Evolutionary conservation across 106 monocot species (phyloP), one percentile per base, ranked within the genome.

Genomic region (Apostasia ramifera): DNA sequence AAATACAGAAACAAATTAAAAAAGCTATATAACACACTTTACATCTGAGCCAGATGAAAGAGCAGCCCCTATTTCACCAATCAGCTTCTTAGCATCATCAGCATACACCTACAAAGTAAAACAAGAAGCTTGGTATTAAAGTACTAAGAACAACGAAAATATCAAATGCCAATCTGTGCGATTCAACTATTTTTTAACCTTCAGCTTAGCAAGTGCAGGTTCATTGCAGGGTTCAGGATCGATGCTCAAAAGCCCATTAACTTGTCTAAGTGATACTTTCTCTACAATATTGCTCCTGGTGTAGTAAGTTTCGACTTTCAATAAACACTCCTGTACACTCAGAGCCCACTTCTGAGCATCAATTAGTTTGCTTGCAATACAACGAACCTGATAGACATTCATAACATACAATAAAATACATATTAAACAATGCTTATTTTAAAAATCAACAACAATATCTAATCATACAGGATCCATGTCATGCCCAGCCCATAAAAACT

Each of bases 401-500:
- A 39, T 61, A 40, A 61, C 11, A 65, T 14, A 50, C 9, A 59
- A 76, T 60, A 66, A 66, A 67, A 9, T 67, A 43, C 66, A 54
- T 38, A 49, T 5, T 50, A 41, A 6, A 4, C 8, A 47, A 72
- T 39, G 1, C 6, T 39, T 3, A 47, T 12, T 15, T n/a, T 38
- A 59, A 43, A 72, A 70, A n/a, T 50, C 6, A 40, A 53, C 4
- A 66, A 72, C 14, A 8, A 59, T 44, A 42, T 47, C 63, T 43
- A 67, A 68, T 60, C 78, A 75, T 91, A 91, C 91, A 26, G 69
- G 77, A 73, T 91, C 85, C 87, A 91, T 85, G 53, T 78, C 71
- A 85, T 91, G 88, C 75, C 76, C 82, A 46, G 78, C 88, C 91
- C 91, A 91, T 75, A 91, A 85, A 78, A 91, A 91, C 63, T 91